Evolutionary conservation across 106 monocot species (phyloP), one percentile per base, ranked within the genome.

Genomic region (Acorus gramineus): DNA sequence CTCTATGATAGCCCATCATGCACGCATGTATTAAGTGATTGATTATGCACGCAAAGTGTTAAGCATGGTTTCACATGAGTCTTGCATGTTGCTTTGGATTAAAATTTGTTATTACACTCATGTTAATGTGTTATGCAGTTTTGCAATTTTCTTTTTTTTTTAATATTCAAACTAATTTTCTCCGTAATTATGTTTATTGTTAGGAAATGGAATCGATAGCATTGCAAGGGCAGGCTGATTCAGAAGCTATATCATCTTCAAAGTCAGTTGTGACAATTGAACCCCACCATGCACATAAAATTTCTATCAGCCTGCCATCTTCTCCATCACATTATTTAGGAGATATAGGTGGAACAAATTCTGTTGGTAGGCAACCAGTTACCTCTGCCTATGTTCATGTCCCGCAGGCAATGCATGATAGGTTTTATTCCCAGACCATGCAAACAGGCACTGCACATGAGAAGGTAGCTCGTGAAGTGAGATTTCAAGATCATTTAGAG

Each of bases 341-440:
- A 50, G 61, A 74, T 7, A 14, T 12, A 6, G 5, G 49, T 43
- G 70, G 43, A 14, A 28, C 12, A 28, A 10, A 8, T 57, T 14
- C 4, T n/a, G 47, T 12, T 28, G 46, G 11, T 64, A 11, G 3
- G 7, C 61, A 64, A 11, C 46, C 62, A 44, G 9, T 67, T 12
- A 5, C 50, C n/a, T 4, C 49, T 52, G 3, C 14, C 1, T 13
- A 1, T 60, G 42, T 10, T 11, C 48, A 11, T 44, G 3, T n/a
- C 7, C 58, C 49, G 45, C 49, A 5, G 11, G 4, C 0, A 52
- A 73, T 65, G 14, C 13, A 64, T 11, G 6, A 54, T 2, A 66
- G 51, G 59, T 71, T 77, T 50, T 59, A 71, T 56, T 77, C 77
- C 53, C 84, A 77, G 48, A 62, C 71, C 2, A 52, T 72, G 5